Base-by-base conservation (phyloP, 768 basidiomycete genomes). In the Sarcodon sp. region DNA sequence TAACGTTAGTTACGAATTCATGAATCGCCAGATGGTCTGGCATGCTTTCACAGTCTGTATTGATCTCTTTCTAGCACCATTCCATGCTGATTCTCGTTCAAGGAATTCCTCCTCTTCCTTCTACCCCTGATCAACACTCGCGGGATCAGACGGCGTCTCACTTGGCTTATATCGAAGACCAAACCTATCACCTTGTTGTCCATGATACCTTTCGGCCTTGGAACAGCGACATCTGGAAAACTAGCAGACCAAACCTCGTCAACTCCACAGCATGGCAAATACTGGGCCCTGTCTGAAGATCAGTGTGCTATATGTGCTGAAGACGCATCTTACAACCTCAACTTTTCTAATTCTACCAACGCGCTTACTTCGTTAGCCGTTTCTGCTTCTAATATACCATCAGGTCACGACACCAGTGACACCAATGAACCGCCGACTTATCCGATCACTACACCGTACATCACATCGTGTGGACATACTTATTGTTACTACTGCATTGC, bases 21-120 rank as follows among this genome's bases (percentile, higher is more conserved):
- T 98, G 89, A 97, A 98, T 57, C 86, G 96, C 55, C 94, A 98
- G 63, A 87, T 99, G 76, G 96, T 99, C 47, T 99, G 96, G 96
- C 89, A 93, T 60, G 88, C 91, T 0, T 94, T 98, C 63, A 98
- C 96, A 6, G 94, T 94, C 59, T 47, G 87, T 66, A 13, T 21
- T 4, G 21, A 27, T 27, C 21, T 27, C 21, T 27, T 27, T 27
- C 21, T 4, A 27, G 21, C 21, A 27, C 21, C 4, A 4, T 27
- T 27, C 33, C 7, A 34, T 7, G 47, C 39, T 4, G 39, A 32
- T 32, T 32, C 32, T 13, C 15, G 41, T 33, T 36, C 31, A 53
- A 98, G 94, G 93, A 98, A 76, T 97, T 98, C 64, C 71, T 98
- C 11, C 70, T 97, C 34, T 97, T 97, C 68, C 65, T 91, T 15